Percentiles rank a stretch among this genome's conserved stretches.
These are phyloP conservation scores for Aureoboletus auriporus DNA, from an alignment of 768 basidiomycete species.

Conservation along the genomic window DNA sequence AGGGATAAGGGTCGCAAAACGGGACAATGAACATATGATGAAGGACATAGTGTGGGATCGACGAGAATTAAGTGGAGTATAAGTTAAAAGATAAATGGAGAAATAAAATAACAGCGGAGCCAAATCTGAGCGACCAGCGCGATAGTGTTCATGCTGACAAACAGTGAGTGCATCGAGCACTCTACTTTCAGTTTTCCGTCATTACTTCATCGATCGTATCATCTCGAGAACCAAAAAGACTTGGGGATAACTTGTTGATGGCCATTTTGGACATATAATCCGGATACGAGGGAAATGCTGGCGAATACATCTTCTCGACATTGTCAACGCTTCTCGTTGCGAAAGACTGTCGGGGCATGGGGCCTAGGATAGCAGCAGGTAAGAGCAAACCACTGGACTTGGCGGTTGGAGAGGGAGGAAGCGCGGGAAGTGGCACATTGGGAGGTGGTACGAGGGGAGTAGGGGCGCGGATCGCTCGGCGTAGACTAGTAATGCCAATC, in stretches of 20 bases:
- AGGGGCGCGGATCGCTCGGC: conserved; percentile 34
- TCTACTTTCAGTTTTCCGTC: conserved; percentile 15
- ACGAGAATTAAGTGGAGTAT: conserved; percentile 17
- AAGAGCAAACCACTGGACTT: conserved; percentile 12
- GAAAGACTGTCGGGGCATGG: conserved; percentile 20
- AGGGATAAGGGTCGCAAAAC: background rate
- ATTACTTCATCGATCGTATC: conserved; percentile 16
- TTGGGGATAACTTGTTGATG: conserved; percentile 5
- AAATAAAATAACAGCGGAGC: background rate
- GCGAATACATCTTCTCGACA: background rate
- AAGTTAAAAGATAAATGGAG: conserved; percentile 7
- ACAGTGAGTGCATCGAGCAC: conserved; percentile 11
- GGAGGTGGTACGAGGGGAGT: conserved; percentile 26
- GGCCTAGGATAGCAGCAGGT: conserved; percentile 16
- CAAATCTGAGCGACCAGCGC: conserved; percentile 10
- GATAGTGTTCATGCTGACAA: background rate
- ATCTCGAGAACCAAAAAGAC: conserved; percentile 2
- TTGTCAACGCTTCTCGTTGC: conserved; percentile 3
- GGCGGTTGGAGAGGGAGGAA: conserved; percentile 21
- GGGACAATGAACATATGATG: background rate
- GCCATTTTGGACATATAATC: conserved; percentile 10
- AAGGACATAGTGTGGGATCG: background rate
- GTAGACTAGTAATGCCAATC: conserved; percentile 28
- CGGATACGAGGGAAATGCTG: conserved; percentile 1
- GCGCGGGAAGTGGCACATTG: conserved; percentile 26